phyloP scores from a whole-genome alignment of 345 rosid species.

The Gossypium mustelinum region DNA sequence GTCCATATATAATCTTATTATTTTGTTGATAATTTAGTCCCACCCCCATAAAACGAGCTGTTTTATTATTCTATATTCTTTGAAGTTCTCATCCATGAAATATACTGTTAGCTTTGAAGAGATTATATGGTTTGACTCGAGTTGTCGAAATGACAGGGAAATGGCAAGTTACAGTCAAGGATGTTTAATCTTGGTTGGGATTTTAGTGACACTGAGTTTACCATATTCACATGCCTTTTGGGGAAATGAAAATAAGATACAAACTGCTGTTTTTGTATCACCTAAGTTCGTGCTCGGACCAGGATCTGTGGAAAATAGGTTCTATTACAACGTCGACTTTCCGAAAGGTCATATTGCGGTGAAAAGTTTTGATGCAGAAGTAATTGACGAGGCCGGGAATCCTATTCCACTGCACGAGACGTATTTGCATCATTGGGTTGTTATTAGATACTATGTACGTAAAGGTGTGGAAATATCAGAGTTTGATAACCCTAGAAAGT shows the following conservation, averaged over 20 bases:
- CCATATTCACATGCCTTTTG: constrained; percentile 17
- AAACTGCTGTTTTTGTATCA: constrained; percentile 54
- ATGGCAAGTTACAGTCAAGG: constrained; percentile 19
- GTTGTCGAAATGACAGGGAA: constrained; percentile 24
- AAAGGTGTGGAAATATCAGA: constrained; percentile 22
- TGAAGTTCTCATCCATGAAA: not conserved
- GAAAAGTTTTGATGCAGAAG: constrained; percentile 64
- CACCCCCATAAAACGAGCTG: not conserved
- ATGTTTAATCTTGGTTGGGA: constrained; percentile 21
- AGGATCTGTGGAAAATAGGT: constrained; percentile 62
- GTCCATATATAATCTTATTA: not conserved
- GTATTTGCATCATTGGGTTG: constrained; percentile 86
- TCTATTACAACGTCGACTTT: constrained; percentile 53
- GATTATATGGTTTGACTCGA: not conserved
- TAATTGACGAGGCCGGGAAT: constrained; percentile 65
- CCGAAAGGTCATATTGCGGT: constrained; percentile 79
- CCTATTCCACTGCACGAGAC: constrained; percentile 74
- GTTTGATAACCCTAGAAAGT: not conserved
- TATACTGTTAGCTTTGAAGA: not conserved
- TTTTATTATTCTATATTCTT: not conserved
- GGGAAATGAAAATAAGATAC: constrained; percentile 28
- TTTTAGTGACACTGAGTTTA: constrained; percentile 23
- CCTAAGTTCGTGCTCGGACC: constrained; percentile 68
- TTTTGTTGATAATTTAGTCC: not conserved
- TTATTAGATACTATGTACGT: constrained; percentile 41